These are phyloP conservation scores for Paramyrothecium sp. DNA, from an alignment of 2,329 filamentous ascomycete genomes.

Conservation along the genomic window DNA sequence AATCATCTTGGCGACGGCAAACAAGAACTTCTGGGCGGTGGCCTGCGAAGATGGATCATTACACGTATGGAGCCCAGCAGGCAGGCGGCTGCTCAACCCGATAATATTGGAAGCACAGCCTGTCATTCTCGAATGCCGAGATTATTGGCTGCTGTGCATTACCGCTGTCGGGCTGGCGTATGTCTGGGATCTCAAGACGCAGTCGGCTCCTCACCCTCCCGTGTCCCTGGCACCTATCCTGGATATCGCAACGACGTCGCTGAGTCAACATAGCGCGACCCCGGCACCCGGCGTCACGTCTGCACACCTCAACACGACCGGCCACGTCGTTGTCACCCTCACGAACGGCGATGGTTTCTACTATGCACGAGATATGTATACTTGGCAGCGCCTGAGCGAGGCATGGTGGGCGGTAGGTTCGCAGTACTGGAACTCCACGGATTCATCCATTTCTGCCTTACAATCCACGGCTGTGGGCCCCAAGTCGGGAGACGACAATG, in stretches of 20 bases:
- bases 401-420: conserved; percentile 97
- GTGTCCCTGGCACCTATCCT: conserved; percentile 86
- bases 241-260: conserved; percentile 77
- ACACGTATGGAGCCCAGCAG: conserved; percentile 89
- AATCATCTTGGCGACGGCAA: conserved; percentile 88
- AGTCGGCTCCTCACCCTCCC: conserved; percentile 83
- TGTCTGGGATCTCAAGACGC: conserved; percentile 87
- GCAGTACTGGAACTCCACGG: conserved; percentile 98
- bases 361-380: conserved; percentile 81
- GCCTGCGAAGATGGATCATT: conserved; percentile 91
- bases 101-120: conserved; percentile 88
- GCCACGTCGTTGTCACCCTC: conserved; percentile 83
- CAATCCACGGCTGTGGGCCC: conserved; percentile 68
- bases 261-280: conserved; percentile 73
- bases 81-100: conserved; percentile 79
- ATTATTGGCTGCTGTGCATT: conserved; percentile 86
- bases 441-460: conserved; percentile 80
- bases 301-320: conserved; percentile 84
- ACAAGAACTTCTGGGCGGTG: conserved; percentile 85
- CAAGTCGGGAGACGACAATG: conserved; percentile 43
- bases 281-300: conserved; percentile 83
- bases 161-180: conserved; percentile 86
- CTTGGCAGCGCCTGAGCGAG: conserved; percentile 95
- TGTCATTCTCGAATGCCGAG: conserved; percentile 87
- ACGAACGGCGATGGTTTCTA: conserved; percentile 93